These are phyloP conservation scores for Podosphaera leucotricha DNA, from an alignment of 2,329 filamentous ascomycete genomes.

Conservation along the genomic window DNA sequence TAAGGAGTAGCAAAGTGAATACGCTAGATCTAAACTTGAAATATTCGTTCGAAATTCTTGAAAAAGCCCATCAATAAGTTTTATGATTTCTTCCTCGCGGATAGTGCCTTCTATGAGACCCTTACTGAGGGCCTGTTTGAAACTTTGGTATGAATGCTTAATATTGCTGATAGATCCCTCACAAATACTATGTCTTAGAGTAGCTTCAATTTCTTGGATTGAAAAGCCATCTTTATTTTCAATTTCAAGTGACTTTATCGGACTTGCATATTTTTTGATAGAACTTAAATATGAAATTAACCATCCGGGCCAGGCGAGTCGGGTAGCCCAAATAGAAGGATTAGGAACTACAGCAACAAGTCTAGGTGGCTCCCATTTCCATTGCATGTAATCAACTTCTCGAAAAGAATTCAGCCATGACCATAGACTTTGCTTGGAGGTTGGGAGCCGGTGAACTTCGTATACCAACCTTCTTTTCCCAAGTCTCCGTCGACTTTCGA, in stretches of 20 bases:
- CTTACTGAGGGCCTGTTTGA: neutral
- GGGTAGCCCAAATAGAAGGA: neutral
- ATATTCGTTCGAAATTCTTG: neutral
- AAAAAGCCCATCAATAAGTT: neutral
- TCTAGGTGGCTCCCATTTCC: conserved; percentile 14
- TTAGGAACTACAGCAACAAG: neutral
- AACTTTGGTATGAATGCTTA: neutral
- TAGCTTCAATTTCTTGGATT: neutral
- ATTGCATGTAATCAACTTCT: conserved; percentile 10
- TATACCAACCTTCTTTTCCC: conserved; percentile 16
- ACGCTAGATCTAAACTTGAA: neutral
- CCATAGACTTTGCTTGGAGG: conserved; percentile 7
- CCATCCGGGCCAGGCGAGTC: neutral
- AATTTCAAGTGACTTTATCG: neutral
- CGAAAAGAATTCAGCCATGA: conserved; percentile 10
- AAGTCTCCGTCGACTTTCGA: conserved; percentile 15
- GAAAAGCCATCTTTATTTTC: neutral
- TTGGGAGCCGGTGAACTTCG: conserved; percentile 7
- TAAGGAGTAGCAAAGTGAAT: conserved; percentile 5
- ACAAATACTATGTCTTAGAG: neutral
- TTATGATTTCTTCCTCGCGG: neutral
- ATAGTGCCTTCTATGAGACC: neutral
- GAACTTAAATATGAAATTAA: neutral
- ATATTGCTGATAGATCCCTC: neutral
- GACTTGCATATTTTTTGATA: neutral